These are phyloP conservation scores for Eutrema salsugineum DNA, from an alignment of 441 rosid genomes.

Conservation along the genomic window DNA sequence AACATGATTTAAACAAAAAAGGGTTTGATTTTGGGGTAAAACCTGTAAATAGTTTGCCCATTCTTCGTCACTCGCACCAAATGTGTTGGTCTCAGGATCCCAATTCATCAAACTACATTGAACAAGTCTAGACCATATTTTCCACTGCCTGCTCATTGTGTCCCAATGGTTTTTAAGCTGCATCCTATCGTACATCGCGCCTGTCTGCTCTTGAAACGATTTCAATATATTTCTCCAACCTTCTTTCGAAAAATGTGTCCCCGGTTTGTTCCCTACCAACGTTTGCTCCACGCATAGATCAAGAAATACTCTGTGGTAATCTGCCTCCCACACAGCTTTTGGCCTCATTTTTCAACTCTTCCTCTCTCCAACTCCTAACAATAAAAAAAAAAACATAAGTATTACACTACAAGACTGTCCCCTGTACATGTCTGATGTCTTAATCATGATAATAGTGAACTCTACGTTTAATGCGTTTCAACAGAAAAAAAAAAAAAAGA, in stretches of 20 bases:
- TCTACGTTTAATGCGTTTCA: neutral
- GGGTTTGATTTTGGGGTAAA: neutral
- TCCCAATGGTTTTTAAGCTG: slow-evolving; percentile 55
- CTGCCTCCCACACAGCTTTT: slow-evolving; percentile 44
- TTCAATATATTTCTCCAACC: slow-evolving; percentile 35
- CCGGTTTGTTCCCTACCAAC: slow-evolving; percentile 31
- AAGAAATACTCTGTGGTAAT: slow-evolving; percentile 39
- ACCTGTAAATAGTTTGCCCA: slow-evolving; percentile 42
- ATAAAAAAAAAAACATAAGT: neutral
- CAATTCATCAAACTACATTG: slow-evolving; percentile 37
- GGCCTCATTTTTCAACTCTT: slow-evolving; percentile 28
- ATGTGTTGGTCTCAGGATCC: slow-evolving; percentile 40
- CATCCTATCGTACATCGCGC: slow-evolving; percentile 36
- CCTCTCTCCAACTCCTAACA: slow-evolving; percentile 9
- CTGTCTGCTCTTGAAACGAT: slow-evolving; percentile 35
- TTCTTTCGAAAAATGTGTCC: slow-evolving; percentile 36
- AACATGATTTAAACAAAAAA: neutral
- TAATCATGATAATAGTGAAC: neutral
- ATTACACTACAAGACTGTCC: neutral
- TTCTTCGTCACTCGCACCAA: slow-evolving; percentile 44
- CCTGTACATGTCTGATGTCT: neutral
- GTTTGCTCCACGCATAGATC: slow-evolving; percentile 40
- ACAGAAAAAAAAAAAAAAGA: neutral
- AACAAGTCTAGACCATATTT: slow-evolving; percentile 41
- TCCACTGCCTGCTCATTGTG: slow-evolving; percentile 48